Conservation (phyloP, 2,329 filamentous ascomycete genomes). For the Exserohilum rostratum region DNA sequence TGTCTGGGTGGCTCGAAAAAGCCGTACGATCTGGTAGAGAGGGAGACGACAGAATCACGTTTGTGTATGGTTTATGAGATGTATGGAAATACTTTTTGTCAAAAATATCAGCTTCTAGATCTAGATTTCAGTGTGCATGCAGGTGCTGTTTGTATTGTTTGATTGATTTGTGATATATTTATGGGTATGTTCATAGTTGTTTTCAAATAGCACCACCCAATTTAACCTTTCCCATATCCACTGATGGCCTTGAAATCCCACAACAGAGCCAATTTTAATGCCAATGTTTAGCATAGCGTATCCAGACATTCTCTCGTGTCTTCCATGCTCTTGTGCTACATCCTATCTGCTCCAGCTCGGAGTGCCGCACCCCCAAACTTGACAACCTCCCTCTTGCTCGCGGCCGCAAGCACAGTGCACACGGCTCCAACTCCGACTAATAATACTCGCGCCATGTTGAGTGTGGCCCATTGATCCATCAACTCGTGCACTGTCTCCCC, state of each 20-base stretch:
- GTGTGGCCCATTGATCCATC: slow-evolving; percentile 61
- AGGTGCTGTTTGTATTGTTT: neutral
- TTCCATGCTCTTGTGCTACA: neutral
- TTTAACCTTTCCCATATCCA: too few species aligned
- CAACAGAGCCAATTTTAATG: too few species aligned
- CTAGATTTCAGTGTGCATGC: too few species aligned
- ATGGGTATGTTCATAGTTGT: neutral
- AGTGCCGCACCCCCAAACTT: slow-evolving; percentile 30
- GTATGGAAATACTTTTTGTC: neutral
- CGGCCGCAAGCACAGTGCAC: slow-evolving; percentile 32
- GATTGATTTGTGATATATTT: slow-evolving; percentile 27
- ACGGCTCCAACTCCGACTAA: slow-evolving; percentile 40
- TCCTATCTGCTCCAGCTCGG: slow-evolving; percentile 13
- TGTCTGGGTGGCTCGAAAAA: slow-evolving; percentile 40
- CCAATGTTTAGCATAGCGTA: too few species aligned
- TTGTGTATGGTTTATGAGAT: slow-evolving; percentile 48
- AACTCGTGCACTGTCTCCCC: slow-evolving; percentile 58
- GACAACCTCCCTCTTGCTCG: slow-evolving; percentile 34
- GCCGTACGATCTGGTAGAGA: slow-evolving; percentile 45
- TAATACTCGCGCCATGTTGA: slow-evolving; percentile 57
- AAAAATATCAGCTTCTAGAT: too few species aligned
- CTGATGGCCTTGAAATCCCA: too few species aligned
- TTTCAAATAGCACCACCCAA: neutral
- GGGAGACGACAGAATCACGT: slow-evolving; percentile 56
- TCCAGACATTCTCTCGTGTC: neutral